phyloP scores from a whole-genome alignment of 164 flowering plant species.

The Magnolia sinica region DNA sequence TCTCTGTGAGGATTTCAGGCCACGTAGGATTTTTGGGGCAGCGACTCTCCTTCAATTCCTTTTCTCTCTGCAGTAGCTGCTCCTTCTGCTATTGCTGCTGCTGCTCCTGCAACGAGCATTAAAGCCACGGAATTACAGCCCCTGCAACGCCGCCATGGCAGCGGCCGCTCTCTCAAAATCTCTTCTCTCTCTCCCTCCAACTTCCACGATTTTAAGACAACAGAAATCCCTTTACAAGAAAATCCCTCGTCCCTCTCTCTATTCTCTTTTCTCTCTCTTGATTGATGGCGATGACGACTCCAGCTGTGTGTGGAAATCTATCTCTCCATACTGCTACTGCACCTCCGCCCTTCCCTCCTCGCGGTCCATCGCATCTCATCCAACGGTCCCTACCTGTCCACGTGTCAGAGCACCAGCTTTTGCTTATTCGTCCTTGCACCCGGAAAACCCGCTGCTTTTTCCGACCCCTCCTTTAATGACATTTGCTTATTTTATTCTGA shows the following conservation, averaged over 20 bases:
- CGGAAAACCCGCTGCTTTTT: constrained; percentile 66
- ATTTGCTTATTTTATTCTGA: background rate
- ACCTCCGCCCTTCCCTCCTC: constrained; percentile 2
- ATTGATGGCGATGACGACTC: constrained; percentile 9
- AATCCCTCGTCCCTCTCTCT: constrained; percentile 5
- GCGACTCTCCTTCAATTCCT: constrained; percentile 11
- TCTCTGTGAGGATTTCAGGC: background rate
- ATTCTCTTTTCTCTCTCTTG: constrained; percentile 11
- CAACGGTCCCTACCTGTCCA: constrained; percentile 26
- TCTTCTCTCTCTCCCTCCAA: constrained; percentile 14
- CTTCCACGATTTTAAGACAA: constrained; percentile 37
- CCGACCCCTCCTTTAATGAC: constrained; percentile 21
- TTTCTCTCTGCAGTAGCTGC: constrained; percentile 8
- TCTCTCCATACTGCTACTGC: constrained; percentile 1
- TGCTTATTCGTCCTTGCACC: constrained; percentile 66
- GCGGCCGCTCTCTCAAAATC: constrained; percentile 23
- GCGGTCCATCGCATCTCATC: constrained; percentile 20
- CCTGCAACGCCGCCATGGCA: constrained; percentile 80
- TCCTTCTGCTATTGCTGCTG: background rate
- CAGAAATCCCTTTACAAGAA: background rate
- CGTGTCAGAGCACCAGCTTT: constrained; percentile 55
- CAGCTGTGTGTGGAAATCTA: constrained; percentile 8
- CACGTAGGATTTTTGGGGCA: background rate
- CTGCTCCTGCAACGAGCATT: constrained; percentile 25
- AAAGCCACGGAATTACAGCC: constrained; percentile 55